Evolutionary conservation across 768 basidiomycete species (phyloP).

Genomic region (Lactarius deliciosus): DNA sequence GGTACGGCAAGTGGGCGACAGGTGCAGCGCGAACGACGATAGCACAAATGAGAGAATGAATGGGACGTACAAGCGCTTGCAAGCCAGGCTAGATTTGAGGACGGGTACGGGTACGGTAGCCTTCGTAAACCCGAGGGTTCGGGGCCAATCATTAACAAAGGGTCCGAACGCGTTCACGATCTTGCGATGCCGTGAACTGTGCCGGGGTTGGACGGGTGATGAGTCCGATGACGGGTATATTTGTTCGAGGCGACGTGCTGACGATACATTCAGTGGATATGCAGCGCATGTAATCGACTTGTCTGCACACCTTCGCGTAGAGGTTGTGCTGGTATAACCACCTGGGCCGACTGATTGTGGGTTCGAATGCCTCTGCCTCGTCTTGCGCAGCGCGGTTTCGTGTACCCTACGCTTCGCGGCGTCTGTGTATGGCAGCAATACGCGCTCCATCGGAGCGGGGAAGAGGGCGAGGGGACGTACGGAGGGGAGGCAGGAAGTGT

Average conservation of each 20-base stretch:
- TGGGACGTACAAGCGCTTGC: too few species aligned
- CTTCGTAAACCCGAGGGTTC: too few species aligned
- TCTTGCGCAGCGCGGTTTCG: constrained; percentile 50
- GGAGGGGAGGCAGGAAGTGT: constrained; percentile 68
- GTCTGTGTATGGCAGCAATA: constrained; percentile 30
- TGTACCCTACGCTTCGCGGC: constrained; percentile 54
- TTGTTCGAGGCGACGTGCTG: constrained; percentile 91
- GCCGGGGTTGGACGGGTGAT: constrained; percentile 79
- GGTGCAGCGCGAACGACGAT: too few species aligned
- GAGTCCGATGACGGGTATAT: constrained; percentile 68
- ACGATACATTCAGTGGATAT: constrained; percentile 15
- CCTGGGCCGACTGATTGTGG: constrained; percentile 67
- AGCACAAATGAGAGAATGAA: too few species aligned
- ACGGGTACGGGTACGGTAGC: too few species aligned
- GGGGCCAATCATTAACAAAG: too few species aligned
- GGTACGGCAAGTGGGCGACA: too few species aligned
- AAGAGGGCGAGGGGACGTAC: constrained; percentile 45
- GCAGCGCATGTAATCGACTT: not conserved
- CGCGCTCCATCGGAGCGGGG: constrained; percentile 23
- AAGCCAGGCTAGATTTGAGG: too few species aligned
- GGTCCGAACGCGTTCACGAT: constrained; percentile 31
- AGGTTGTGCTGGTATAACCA: constrained; percentile 80
- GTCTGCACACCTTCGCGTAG: constrained; percentile 74
- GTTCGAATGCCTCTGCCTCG: constrained; percentile 68
- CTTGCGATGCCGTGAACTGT: constrained; percentile 76